Base-by-base conservation (phyloP, 208 protist species). In the Naegleria gruberi region DNA sequence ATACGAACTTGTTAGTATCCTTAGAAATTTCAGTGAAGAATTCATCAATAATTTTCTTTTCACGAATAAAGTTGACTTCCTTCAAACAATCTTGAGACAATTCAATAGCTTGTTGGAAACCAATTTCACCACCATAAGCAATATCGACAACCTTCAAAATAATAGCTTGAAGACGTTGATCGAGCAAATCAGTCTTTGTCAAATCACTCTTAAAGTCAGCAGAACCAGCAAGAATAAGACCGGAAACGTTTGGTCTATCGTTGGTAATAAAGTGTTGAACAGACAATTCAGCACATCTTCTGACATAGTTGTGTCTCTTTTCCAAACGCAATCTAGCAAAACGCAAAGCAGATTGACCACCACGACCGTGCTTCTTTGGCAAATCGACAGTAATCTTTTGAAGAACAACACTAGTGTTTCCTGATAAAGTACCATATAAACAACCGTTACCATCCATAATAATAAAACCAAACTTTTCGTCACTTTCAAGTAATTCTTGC, bases 391-490 rank as follows among this genome's bases (percentile, higher is more conserved):
- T 97, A 92, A 99, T 99, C 89, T 97, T 98, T 89, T 99, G 97
- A 0, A 99, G 93, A 87, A 99, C 97, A 55, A 98, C 96, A 87
- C 99, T 96, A 12, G 97, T 97, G 93, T 97, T 99, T 57, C 99
- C 99, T 87, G 95, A 96, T 2, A 99, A 94, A 8, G 98, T 99
- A 44, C 97, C 99, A 90, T 98, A 99, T 8, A 99, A 94, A 30
- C 94, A 94, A 84, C 98, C 98, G 90, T 96, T 98, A 94, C 99
- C 99, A 94, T 99, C 99, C 95, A 99, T 99, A 87, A 99, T 94
- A 90, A 99, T 99, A 94, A 99, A 99, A 73, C 98, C 99, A 94
- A 99, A 99, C 93, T 99, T 99, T 89, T 99, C 98, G 93, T 99
- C 98, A 45, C 95, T 97, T 91, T 99, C 98, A 6, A 99, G 93